Conservation (phyloP, 495 filamentous ascomycete genomes). For the Aspergillus diversus region DNA sequence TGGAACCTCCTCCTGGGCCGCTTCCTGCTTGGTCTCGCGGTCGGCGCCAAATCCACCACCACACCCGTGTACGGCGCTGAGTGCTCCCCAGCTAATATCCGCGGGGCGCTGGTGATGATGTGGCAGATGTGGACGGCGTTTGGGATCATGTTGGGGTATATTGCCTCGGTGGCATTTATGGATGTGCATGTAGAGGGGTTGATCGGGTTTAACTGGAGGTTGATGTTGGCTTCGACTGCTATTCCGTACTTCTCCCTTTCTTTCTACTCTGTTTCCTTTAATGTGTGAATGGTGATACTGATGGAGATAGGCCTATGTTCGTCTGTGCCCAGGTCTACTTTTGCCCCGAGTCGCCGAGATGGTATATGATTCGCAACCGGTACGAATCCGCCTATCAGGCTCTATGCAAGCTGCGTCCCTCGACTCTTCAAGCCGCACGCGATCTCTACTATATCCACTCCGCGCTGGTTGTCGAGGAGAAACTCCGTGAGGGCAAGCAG, state of each 20-base stretch:
- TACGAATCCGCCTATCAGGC: conserved; percentile 48
- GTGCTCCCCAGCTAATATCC: conserved; percentile 57
- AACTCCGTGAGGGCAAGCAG: conserved; percentile 47
- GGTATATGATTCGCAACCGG: conserved; percentile 61
- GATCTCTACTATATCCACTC: conserved; percentile 60
- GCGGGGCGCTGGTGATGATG: conserved; percentile 64
- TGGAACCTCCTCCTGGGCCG: conserved; percentile 55
- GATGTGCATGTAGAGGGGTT: conserved; percentile 44
- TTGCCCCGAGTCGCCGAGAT: conserved; percentile 69
- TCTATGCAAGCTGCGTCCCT: conserved; percentile 46
- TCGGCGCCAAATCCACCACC: conserved; percentile 61
- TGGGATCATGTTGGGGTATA: conserved; percentile 81
- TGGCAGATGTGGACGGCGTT: conserved; percentile 74
- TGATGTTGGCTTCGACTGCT: conserved; percentile 53
- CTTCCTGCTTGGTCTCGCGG: conserved; percentile 62
- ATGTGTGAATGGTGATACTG: too few species aligned
- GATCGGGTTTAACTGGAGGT: conserved; percentile 49
- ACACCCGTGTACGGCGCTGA: conserved; percentile 63
- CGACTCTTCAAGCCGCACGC: conserved; percentile 53
- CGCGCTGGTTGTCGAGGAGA: conserved; percentile 46
- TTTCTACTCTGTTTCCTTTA: too few species aligned
- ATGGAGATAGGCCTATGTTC: conserved; percentile 29
- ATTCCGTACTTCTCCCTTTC: conserved; percentile 26
- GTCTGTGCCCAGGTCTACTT: conserved; percentile 59
- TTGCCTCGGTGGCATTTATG: conserved; percentile 69